Percentiles rank a stretch among this genome's conserved stretches.
Conservation (phyloP, 1,284 basidiomycete species). For the Gyrodon tennesseensis region DNA sequence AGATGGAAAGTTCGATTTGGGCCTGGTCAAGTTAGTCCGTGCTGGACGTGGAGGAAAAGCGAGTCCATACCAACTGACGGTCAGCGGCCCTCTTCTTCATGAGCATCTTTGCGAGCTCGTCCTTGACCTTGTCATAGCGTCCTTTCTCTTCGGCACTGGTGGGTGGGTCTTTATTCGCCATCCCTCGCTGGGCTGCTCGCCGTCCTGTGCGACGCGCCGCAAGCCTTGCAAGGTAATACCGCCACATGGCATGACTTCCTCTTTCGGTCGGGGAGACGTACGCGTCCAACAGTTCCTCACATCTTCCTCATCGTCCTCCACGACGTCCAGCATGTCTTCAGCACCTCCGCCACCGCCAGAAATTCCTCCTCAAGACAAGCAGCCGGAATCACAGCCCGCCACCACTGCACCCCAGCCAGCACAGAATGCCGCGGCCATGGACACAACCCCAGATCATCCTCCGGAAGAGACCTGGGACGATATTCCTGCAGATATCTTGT, state of each 20-base stretch:
- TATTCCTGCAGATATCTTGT: conserved; percentile 77
- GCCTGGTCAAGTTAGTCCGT: conserved; percentile 49
- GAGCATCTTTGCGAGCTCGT: conserved; percentile 68
- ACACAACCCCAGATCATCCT: conserved; percentile 67
- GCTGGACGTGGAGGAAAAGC: neutral
- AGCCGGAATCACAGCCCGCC: conserved; percentile 43
- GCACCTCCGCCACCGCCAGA: conserved; percentile 55
- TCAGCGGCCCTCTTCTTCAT: conserved; percentile 69
- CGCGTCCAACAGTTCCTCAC: conserved; percentile 40
- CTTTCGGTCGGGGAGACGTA: conserved; percentile 43
- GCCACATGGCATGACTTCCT: conserved; percentile 29
- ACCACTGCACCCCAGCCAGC: conserved; percentile 35
- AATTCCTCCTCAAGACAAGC: conserved; percentile 52
- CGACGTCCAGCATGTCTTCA: conserved; percentile 58
- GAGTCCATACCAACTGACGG: conserved; percentile 64
- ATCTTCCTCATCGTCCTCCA: conserved; percentile 33
- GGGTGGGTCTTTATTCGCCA: conserved; percentile 42
- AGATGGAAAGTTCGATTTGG: conserved; percentile 70
- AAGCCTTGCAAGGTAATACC: neutral
- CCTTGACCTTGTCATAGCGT: conserved; percentile 67
- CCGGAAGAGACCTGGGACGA: conserved; percentile 78
- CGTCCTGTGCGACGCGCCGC: neutral
- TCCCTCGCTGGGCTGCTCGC: conserved; percentile 15
- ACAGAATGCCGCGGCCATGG: conserved; percentile 60
- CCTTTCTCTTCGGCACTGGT: conserved; percentile 62